These are phyloP conservation scores for Neoboletus magnificus DNA, from an alignment of 768 basidiomycete genomes.

Conservation along the genomic window DNA sequence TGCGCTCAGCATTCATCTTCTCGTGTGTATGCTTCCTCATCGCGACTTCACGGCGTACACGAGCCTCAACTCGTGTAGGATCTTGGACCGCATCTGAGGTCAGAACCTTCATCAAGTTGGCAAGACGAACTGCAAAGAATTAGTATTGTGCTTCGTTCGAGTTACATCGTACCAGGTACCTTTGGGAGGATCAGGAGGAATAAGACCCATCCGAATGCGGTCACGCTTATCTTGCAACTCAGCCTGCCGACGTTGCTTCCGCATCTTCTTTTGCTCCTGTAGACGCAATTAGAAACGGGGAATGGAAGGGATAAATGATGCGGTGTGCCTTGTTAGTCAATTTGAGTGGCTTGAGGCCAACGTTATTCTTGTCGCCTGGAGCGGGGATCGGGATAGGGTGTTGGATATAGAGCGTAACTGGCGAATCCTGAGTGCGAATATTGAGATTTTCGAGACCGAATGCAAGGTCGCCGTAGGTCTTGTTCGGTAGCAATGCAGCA, in stretches of 20 bases:
- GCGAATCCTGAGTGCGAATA: slow-evolving; percentile 64
- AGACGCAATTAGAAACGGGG: slow-evolving; percentile 1
- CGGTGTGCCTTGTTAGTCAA: slow-evolving; percentile 75
- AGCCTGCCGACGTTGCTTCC: slow-evolving; percentile 81
- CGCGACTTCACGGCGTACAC: slow-evolving; percentile 89
- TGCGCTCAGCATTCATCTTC: slow-evolving; percentile 89
- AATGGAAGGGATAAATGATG: not conserved
- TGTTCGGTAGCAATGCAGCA: slow-evolving; percentile 73
- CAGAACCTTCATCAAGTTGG: slow-evolving; percentile 96
- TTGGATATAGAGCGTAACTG: slow-evolving; percentile 88
- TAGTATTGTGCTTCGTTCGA: not conserved
- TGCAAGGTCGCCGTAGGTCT: slow-evolving; percentile 73
- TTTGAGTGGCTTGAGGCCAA: slow-evolving; percentile 80
- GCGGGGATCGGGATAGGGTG: slow-evolving; percentile 97
- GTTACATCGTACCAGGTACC: slow-evolving; percentile 41
- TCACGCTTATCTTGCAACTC: slow-evolving; percentile 94
- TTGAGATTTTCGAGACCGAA: slow-evolving; percentile 56
- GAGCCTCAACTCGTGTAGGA: slow-evolving; percentile 95
- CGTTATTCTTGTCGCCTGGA: slow-evolving; percentile 80
- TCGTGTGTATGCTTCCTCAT: slow-evolving; percentile 87
- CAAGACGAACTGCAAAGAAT: slow-evolving; percentile 66
- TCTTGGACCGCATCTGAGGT: slow-evolving; percentile 97
- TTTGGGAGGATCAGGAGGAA: slow-evolving; percentile 95
- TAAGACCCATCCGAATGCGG: slow-evolving; percentile 90
- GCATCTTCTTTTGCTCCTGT: slow-evolving; percentile 94